phyloP scores from a whole-genome alignment of 2,329 filamentous ascomycete species.

The Beauveria medogensis region DNA sequence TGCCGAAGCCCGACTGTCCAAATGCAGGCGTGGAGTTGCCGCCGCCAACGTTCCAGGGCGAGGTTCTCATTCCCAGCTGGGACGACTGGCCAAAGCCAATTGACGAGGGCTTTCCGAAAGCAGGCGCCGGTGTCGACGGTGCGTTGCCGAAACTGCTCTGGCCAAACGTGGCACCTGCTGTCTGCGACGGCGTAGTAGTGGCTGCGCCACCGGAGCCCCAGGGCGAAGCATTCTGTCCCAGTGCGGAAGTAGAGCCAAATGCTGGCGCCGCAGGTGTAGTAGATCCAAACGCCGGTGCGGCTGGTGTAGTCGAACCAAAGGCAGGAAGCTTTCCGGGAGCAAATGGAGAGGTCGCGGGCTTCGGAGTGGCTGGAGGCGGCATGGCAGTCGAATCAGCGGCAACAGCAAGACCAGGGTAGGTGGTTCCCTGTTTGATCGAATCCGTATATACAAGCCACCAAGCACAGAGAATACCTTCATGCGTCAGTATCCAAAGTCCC shows the following conservation, averaged over 20 bases:
- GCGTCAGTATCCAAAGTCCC: slow-evolving; percentile 75
- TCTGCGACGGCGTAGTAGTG: slow-evolving; percentile 21
- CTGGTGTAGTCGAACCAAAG: slow-evolving; percentile 24
- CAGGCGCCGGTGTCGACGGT: slow-evolving; percentile 28
- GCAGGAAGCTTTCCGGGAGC: slow-evolving; percentile 25
- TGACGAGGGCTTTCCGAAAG: slow-evolving; percentile 41
- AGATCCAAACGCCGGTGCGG: slow-evolving; percentile 36
- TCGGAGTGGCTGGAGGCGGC: slow-evolving; percentile 19
- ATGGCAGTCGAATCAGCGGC: slow-evolving; percentile 26
- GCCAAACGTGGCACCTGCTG: slow-evolving; percentile 34
- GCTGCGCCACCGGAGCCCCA: slow-evolving; percentile 35
- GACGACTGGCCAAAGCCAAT: slow-evolving; percentile 48
- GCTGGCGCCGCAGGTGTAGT: slow-evolving; percentile 29
- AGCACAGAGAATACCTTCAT: slow-evolving; percentile 73
- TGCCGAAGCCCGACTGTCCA: slow-evolving; percentile 45
- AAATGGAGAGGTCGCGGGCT: slow-evolving; percentile 14
- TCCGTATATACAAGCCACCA: slow-evolving; percentile 95
- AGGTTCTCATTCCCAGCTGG: slow-evolving; percentile 38
- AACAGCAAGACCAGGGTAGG: slow-evolving; percentile 61
- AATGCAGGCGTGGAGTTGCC: slow-evolving; percentile 36
- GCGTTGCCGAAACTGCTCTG: slow-evolving; percentile 35
- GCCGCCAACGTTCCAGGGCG: slow-evolving; percentile 41
- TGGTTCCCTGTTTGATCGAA: slow-evolving; percentile 65
- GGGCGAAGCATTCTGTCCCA: slow-evolving; percentile 44
- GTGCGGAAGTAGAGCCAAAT: slow-evolving; percentile 39